Evolutionary conservation across 1,139 yeast genomes (phyloP), one percentile per base, ranked within the genome.

Genomic region (Spathaspora sp.): DNA sequence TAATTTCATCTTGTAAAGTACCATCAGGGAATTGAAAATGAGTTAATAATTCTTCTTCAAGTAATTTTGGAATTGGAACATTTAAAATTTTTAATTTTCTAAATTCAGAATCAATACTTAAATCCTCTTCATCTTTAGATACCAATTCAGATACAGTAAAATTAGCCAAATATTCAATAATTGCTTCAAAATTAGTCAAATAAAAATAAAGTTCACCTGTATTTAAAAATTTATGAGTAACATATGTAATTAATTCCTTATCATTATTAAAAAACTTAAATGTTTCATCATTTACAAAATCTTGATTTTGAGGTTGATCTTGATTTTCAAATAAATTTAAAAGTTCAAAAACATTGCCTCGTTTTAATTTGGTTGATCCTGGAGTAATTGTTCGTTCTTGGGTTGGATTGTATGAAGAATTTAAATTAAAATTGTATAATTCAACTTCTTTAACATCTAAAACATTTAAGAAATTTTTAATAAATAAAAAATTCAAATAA

Each of bases 111-210:
- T 51, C 43, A 9, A 45, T 26, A 1, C 15, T 39, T 11, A 17
- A 27, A 11, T 38, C 51, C 29, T 43, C 39, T 37, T 39, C 39
- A 18, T 38, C 45, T 4, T 47, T 53, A 0, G 58, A 55, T 10
- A 49, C 48, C 25, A 74, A 55, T 45, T 71, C 78, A 17, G 58
- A 55, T 13, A 69, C 52, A 1, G 75, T 69, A 9, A 72, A 67
- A 43, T 66, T 72, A 49, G 70, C 68, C 39, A 74, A 59, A 54
- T 68, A 74, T 41, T 60, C 66, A 18, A 73, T 56, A 16, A 70
- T 67, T 1, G 79, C 79, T 46, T 74, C 79, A 45, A 73, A 68
- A 51, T 74, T 74, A 9, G 78, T 73, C 29, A 74, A 56, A 51
- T 72, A 73, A 48, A 66, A 74, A 47, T 61, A 63, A 31, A 67